phyloP scores from a whole-genome alignment of 139 green algal genomes.

The Chlorella ohadii region DNA sequence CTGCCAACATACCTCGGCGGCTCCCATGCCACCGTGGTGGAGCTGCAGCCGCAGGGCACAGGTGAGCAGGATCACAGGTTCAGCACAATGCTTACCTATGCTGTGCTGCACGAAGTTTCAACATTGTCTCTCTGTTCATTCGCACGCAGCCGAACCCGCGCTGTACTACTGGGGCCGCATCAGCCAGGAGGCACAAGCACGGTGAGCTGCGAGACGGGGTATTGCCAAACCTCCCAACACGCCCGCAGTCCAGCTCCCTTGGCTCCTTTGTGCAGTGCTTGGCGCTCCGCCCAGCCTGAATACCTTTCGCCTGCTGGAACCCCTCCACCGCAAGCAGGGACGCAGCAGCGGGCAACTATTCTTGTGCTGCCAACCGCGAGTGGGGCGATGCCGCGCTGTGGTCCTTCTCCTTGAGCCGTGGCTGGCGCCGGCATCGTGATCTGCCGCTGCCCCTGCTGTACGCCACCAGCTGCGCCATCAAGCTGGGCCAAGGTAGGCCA shows the following conservation, averaged over 20 bases:
- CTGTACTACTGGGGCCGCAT: not conserved
- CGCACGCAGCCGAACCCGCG: not conserved
- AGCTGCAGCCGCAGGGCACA: not conserved
- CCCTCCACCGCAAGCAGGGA: not conserved
- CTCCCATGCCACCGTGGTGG: not conserved
- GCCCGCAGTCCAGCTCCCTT: too few relatives aligned
- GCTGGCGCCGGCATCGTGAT: not conserved
- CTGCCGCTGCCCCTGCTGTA: not conserved
- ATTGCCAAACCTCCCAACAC: too few relatives aligned
- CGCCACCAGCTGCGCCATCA: not conserved
- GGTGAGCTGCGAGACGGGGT: too few relatives aligned
- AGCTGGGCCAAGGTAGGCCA: not conserved
- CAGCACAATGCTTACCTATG: too few relatives aligned
- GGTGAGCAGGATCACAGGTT: too few relatives aligned
- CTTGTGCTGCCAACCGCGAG: not conserved
- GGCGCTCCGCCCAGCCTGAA: too few relatives aligned
- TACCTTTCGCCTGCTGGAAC: not conserved
- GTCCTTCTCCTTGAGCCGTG: not conserved
- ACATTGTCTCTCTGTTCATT: too few relatives aligned
- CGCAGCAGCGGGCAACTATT: not conserved
- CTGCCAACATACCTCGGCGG: not conserved
- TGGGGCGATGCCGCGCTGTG: not conserved
- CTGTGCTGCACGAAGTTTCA: too few relatives aligned
- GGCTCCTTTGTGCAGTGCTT: too few relatives aligned
- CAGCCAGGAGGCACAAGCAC: not conserved